Conservation (phyloP, 2,329 filamentous ascomycete species). For the Emergomyces pasteurianus region DNA sequence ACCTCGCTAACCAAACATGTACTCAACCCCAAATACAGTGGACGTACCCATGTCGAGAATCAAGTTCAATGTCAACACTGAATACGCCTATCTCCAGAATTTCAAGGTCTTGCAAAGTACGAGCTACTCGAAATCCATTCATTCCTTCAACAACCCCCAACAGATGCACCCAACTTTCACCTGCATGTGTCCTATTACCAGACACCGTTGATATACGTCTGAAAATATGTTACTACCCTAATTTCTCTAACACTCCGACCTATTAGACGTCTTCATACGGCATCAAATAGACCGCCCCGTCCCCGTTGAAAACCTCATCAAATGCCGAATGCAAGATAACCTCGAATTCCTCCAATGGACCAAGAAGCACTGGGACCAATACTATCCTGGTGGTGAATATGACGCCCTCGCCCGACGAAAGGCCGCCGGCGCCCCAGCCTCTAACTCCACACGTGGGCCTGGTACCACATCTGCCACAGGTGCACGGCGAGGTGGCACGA, state of each 20-base stretch:
- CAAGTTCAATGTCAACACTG: slow-evolving; percentile 95
- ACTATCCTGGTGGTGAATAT: slow-evolving; percentile 95
- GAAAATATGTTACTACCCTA: not conserved
- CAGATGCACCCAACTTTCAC: not conserved
- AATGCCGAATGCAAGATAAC: slow-evolving; percentile 99
- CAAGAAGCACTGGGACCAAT: slow-evolving; percentile 95
- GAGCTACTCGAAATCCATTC: slow-evolving; percentile 23
- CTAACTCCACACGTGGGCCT: slow-evolving; percentile 39
- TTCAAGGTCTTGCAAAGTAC: slow-evolving; percentile 95
- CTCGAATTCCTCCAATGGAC: slow-evolving; percentile 97
- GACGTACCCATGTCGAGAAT: slow-evolving; percentile 92
- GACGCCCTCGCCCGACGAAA: slow-evolving; percentile 80
- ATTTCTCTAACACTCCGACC: slow-evolving; percentile 2
- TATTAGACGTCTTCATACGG: slow-evolving; percentile 61
- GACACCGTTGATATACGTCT: not conserved
- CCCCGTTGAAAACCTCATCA: slow-evolving; percentile 76
- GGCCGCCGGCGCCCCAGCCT: slow-evolving; percentile 50
- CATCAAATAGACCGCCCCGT: slow-evolving; percentile 84
- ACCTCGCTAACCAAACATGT: not conserved
- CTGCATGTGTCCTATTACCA: not conserved
- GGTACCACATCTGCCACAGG: slow-evolving; percentile 35
- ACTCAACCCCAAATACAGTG: slow-evolving; percentile 33
- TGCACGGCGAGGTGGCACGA: slow-evolving; percentile 49
- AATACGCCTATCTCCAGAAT: slow-evolving; percentile 96
- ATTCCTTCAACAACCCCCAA: not conserved